A percentile compares a stretch with the other conserved stretches of the same genome.
phyloP scores from a whole-genome alignment of 345 rosid species.

The Cardamine chenopodiifolia region DNA sequence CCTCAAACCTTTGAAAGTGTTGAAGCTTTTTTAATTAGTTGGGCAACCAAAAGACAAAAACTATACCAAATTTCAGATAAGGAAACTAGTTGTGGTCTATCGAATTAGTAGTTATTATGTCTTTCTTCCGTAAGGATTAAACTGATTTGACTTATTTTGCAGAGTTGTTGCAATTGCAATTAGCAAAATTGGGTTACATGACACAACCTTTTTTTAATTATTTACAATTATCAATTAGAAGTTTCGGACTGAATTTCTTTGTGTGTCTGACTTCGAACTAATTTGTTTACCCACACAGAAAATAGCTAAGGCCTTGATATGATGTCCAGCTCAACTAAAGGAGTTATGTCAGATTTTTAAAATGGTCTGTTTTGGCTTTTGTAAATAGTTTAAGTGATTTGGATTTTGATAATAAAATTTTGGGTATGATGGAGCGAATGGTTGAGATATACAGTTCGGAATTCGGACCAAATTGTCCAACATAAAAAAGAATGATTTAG shows the following conservation, averaged over 20 bases:
- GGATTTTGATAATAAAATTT: neutral
- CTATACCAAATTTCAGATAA: neutral
- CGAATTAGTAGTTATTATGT: slow-evolving; percentile 4
- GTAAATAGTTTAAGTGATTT: neutral
- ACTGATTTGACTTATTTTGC: slow-evolving; percentile 5
- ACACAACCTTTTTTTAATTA: neutral
- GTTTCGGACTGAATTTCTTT: no score
- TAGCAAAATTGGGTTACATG: neutral
- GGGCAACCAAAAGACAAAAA: neutral
- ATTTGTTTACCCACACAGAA: neutral
- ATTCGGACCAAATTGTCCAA: neutral
- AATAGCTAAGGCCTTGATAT: neutral
- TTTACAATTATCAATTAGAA: no score
- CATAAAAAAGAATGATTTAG: neutral
- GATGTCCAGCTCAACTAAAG: neutral
- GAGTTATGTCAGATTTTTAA: neutral
- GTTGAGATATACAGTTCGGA: neutral
- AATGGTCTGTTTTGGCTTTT: neutral
- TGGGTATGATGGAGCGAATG: neutral
- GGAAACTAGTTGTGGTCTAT: neutral
- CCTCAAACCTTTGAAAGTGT: neutral
- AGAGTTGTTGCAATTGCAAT: slow-evolving; percentile 31
- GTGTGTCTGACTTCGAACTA: neutral
- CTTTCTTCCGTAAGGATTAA: slow-evolving; percentile 1
- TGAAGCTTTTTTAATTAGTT: neutral